phyloP scores from a whole-genome alignment of 192 early-diverging fungal genomes.

The Spizellomyces sp. region DNA sequence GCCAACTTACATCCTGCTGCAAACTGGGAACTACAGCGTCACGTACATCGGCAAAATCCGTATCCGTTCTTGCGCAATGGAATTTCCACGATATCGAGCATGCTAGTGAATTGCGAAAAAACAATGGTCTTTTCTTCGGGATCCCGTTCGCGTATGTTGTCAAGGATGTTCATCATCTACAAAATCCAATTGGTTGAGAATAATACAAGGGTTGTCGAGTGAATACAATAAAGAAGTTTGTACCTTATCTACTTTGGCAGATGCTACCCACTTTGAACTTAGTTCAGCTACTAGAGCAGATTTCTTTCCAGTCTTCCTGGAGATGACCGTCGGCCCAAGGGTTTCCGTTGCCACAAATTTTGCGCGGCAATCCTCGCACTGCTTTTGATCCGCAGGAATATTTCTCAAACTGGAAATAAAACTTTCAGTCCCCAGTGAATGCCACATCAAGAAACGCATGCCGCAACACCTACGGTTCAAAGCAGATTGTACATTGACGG shows the following conservation, averaged over 20 bases:
- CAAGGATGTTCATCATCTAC: constrained; percentile 47
- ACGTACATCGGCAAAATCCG: constrained; percentile 34
- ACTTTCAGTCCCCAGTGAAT: not conserved
- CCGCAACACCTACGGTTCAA: constrained; percentile 6
- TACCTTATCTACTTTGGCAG: constrained; percentile 48
- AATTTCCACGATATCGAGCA: constrained; percentile 44
- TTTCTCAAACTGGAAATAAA: not conserved
- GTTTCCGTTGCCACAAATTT: constrained; percentile 20
- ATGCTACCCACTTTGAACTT: constrained; percentile 23
- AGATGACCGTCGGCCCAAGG: too few species aligned
- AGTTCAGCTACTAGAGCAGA: constrained; percentile 11
- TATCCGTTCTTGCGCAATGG: constrained; percentile 26
- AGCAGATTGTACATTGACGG: constrained; percentile 31
- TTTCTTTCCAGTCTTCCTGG: not conserved
- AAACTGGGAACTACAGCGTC: not conserved
- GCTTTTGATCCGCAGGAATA: constrained; percentile 1
- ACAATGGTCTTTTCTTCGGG: constrained; percentile 50
- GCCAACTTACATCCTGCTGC: not conserved
- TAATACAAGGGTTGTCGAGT: too few species aligned
- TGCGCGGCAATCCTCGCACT: constrained; percentile 17
- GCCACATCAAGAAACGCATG: not conserved
- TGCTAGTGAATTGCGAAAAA: constrained; percentile 47
- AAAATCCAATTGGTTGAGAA: too few species aligned
- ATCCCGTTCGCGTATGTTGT: constrained; percentile 38
- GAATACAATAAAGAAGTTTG: not conserved